Evolutionary conservation across 495 filamentous ascomycete species (phyloP), one percentile per base, ranked within the genome.

Genomic region (Xylaria curta): DNA sequence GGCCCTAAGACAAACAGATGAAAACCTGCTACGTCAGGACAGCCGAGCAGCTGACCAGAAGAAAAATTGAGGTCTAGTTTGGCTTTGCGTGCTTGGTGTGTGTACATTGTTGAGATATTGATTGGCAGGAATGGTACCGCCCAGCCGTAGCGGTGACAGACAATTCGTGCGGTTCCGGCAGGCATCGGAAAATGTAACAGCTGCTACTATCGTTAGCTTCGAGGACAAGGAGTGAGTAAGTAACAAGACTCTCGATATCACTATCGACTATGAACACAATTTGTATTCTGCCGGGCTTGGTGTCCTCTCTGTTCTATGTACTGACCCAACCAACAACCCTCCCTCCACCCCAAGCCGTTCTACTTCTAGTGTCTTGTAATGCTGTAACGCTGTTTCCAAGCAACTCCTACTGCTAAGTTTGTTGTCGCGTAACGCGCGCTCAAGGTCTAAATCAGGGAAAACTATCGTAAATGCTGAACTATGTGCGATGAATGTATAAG

Each of bases 301-400:
- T 56, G 15, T 40, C 65, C 49, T 21, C 49, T 21, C 47, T 38
- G 31, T 31, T 67, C 65, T 67, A 67, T 67, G 10, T 56, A 67
- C 26, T 12, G 28, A 42, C 17, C 28, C 47, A 56, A 66, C 46
- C 28, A 9, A 31, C 28, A 31, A 31, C 28, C 28, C 28, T 31
- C 28, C 28, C 28, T 31, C 28, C 46, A 31, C 12, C n/a, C 65
- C 12, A 31, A 54, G 49, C 65, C 65, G 49, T 67, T 67, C 65
- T 67, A 67, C 47, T 56, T 49, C 44, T 51, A 67, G 19, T 56
- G 19, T 56, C 49, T 67, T 67, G 65, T 67, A 12, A 67, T 67
- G 65, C 65, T 28, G 49, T 33, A 67, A 54, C 36, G 46, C 65
- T 67, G 65, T 56, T 56, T 56, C 49, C 49, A 56, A 56, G 31